These are phyloP conservation scores for Aspergillus sclerotiicarbonarius DNA, from an alignment of 495 filamentous ascomycete species.

Conservation along the genomic window DNA sequence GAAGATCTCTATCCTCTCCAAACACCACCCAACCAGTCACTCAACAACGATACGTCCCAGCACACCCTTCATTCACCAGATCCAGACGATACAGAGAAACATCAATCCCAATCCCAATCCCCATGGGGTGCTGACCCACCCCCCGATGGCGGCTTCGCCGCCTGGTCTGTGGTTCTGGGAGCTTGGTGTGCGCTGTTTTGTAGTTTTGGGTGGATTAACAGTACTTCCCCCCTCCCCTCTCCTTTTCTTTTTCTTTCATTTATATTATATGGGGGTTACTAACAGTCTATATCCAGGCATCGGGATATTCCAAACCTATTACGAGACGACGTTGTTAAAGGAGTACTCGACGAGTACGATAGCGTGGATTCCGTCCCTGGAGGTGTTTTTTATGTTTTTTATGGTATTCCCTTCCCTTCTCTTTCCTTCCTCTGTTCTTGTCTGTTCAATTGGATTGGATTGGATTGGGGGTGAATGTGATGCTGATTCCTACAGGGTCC, in stretches of 20 bases:
- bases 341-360: conserved; percentile 33
- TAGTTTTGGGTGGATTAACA: conserved; percentile 47
- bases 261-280: neutral
- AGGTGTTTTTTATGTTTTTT: conserved; percentile 35
- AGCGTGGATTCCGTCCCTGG: conserved; percentile 44
- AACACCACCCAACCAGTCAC: too few species aligned
- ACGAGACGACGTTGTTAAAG: conserved; percentile 23
- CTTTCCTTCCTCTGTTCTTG: neutral
- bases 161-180: conserved; percentile 43
- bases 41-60: too few species aligned
- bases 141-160: conserved; percentile 38
- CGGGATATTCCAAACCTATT: conserved; percentile 36
- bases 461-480: neutral
- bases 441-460: neutral
- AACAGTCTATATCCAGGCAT: conserved; percentile 11
- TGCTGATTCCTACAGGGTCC: conserved; percentile 14
- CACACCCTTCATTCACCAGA: too few species aligned
- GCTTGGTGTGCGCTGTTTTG: conserved; percentile 38
- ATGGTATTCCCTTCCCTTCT: conserved; percentile 15
- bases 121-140: neutral
- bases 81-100: neutral
- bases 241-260: neutral
- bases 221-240: conserved; percentile 21
- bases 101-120: neutral
- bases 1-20: too few species aligned